phyloP scores from a whole-genome alignment of 2,329 filamentous ascomycete genomes.

The Pseudocercospora musae region DNA sequence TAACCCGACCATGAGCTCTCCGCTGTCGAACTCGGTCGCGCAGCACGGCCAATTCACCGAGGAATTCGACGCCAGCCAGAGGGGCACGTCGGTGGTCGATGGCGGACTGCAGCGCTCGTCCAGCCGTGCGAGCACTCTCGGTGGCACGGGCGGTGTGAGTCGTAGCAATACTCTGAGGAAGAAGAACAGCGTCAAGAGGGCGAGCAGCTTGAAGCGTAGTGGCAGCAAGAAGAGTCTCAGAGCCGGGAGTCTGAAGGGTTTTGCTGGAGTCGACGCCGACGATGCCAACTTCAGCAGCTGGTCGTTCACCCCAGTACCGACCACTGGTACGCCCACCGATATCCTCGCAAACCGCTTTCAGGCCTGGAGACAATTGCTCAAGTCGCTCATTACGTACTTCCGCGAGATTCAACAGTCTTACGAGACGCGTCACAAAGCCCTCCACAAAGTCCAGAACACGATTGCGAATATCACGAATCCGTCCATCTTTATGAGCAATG shows the following conservation, averaged over 20 bases:
- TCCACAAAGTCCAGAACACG: constrained; percentile 78
- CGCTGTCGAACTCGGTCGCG: constrained; percentile 37
- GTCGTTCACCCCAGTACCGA: constrained; percentile 87
- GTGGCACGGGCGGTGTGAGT: constrained; percentile 42
- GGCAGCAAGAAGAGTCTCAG: constrained; percentile 76
- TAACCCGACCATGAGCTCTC: constrained; percentile 36
- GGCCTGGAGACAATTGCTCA: constrained; percentile 92
- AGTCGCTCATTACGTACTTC: constrained; percentile 91
- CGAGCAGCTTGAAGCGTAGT: constrained; percentile 71
- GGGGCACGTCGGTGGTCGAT: constrained; percentile 61
- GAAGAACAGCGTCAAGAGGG: constrained; percentile 72
- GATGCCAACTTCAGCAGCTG: constrained; percentile 74
- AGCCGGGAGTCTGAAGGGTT: constrained; percentile 81
- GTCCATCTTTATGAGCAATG: constrained; percentile 70
- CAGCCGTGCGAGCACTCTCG: constrained; percentile 49
- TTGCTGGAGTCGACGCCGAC: constrained; percentile 52
- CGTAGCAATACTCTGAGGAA: constrained; percentile 82
- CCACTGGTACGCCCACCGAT: constrained; percentile 81
- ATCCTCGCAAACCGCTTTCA: constrained; percentile 84
- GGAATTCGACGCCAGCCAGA: constrained; percentile 67
- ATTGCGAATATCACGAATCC: constrained; percentile 77
- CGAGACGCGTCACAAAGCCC: constrained; percentile 76
- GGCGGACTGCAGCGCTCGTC: constrained; percentile 58
- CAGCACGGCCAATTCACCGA: constrained; percentile 38
- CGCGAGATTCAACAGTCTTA: constrained; percentile 87